These are phyloP conservation scores for Thalassiosira delicatula DNA, from an alignment of 352 stramenopile genomes.

Conservation along the genomic window DNA sequence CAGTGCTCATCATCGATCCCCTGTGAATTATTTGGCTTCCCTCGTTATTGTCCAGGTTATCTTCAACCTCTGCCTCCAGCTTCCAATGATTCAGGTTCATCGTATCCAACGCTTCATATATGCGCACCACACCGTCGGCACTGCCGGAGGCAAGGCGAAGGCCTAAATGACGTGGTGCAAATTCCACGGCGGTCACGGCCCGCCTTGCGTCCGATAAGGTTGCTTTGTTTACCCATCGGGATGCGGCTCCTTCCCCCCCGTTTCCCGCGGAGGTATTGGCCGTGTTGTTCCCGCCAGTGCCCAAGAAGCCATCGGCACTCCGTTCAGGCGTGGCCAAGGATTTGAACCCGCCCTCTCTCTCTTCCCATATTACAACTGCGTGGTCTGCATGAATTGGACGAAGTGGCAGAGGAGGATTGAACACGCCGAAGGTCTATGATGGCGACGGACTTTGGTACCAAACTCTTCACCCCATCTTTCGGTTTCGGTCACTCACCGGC, in stretches of 20 bases:
- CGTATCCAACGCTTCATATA: slow-evolving; percentile 94
- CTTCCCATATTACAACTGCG: slow-evolving; percentile 94
- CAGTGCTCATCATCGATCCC: slow-evolving; percentile 16
- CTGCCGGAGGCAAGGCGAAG: slow-evolving; percentile 92
- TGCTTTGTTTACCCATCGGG: slow-evolving; percentile 73
- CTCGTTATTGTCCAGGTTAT: slow-evolving; percentile 25
- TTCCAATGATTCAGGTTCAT: slow-evolving; percentile 96
- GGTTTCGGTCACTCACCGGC: slow-evolving; percentile 74
- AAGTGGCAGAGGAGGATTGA: no score
- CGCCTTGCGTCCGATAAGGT: slow-evolving; percentile 89
- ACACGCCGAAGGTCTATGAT: no score
- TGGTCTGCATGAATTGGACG: no score
- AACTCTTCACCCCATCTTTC: no score
- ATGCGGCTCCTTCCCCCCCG: slow-evolving; percentile 24
- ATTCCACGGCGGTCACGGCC: slow-evolving; percentile 94
- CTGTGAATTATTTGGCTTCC: slow-evolving; percentile 7
- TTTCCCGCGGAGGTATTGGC: slow-evolving; percentile 3
- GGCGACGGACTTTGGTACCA: no score
- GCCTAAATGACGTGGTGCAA: slow-evolving; percentile 91
- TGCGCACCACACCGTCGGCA: slow-evolving; percentile 92
- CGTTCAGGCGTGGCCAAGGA: slow-evolving; percentile 42
- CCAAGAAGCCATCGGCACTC: slow-evolving; percentile 45
- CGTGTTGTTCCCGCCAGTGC: no score
- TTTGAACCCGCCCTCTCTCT: slow-evolving; percentile 73
- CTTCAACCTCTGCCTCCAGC: slow-evolving; percentile 82